phyloP scores from a whole-genome alignment of 2,329 filamentous ascomycete genomes.

The Colletotrichum sp. region DNA sequence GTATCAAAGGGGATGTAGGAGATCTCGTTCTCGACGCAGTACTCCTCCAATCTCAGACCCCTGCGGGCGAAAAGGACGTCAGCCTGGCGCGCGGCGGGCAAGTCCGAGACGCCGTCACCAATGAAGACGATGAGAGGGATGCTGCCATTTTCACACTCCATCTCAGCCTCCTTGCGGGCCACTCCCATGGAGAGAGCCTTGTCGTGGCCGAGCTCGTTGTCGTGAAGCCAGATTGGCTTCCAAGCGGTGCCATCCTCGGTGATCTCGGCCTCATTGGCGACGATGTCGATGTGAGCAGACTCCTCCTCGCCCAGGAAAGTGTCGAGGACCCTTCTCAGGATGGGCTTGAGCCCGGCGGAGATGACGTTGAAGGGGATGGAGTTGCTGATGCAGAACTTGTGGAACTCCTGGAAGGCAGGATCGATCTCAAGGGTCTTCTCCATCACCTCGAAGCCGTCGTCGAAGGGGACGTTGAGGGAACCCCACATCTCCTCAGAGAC shows the following conservation, averaged over 20 bases:
- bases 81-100: constrained; percentile 68
- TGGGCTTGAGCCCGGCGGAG: constrained; percentile 69
- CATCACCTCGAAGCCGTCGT: constrained; percentile 70
- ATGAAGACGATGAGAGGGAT: constrained; percentile 73
- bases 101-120: constrained; percentile 71
- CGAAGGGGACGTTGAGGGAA: constrained; percentile 68
- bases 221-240: constrained; percentile 71
- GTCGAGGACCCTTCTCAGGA: constrained; percentile 65
- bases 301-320: constrained; percentile 66
- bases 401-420: constrained; percentile 65
- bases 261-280: constrained; percentile 70
- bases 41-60: constrained; percentile 68
- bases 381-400: constrained; percentile 66
- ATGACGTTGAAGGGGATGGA: constrained; percentile 73
- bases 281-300: constrained; percentile 65
- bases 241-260: constrained; percentile 60
- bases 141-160: constrained; percentile 61
- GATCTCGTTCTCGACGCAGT: constrained; percentile 67
- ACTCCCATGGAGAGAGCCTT: constrained; percentile 69
- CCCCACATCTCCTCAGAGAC: constrained; percentile 77
- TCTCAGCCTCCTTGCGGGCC: constrained; percentile 57
- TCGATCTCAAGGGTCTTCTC: constrained; percentile 66
- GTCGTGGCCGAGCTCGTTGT: constrained; percentile 69
- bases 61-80: constrained; percentile 71
- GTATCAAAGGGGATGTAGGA: constrained; percentile 67